phyloP scores from a whole-genome alignment of 2,329 filamentous ascomycete genomes.

The Ceratocystis albifundus region DNA sequence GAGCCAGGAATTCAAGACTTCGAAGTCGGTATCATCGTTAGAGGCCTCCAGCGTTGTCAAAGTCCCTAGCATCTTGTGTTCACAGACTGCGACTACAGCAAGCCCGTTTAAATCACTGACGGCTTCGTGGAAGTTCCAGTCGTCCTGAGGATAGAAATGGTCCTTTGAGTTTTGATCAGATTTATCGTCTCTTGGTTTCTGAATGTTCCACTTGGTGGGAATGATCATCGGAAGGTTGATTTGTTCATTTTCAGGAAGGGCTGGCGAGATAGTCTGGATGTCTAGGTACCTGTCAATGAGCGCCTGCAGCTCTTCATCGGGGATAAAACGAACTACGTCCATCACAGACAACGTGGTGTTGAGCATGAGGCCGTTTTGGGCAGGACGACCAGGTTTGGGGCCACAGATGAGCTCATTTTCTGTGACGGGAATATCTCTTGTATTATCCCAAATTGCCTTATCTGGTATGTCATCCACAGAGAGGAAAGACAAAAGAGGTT shows the following conservation, averaged over 20 bases:
- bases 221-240: constrained; percentile 25
- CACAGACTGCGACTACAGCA: constrained; percentile 27
- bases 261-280: constrained; percentile 20
- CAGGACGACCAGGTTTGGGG: constrained; percentile 9
- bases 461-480: constrained; percentile 13
- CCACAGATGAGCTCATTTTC: constrained; percentile 11
- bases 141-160: constrained; percentile 18
- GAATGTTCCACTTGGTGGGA: constrained; percentile 20
- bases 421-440: constrained; percentile 1
- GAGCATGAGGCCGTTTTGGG: neutral
- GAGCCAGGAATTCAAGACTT: neutral
- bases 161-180: neutral
- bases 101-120: constrained; percentile 29
- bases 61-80: constrained; percentile 25
- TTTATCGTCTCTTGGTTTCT: neutral
- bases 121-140: constrained; percentile 25
- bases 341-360: constrained; percentile 19
- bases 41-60: constrained; percentile 23
- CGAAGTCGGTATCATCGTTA: neutral
- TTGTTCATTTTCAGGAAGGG: constrained; percentile 17
- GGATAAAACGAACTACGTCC: constrained; percentile 27
- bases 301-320: constrained; percentile 25
- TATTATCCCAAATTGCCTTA: constrained; percentile 15
- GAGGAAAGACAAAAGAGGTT: constrained; percentile 27
- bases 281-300: constrained; percentile 24